Evolutionary conservation across 768 basidiomycete species (phyloP).

Genomic region (Lactifluus pinguis): DNA sequence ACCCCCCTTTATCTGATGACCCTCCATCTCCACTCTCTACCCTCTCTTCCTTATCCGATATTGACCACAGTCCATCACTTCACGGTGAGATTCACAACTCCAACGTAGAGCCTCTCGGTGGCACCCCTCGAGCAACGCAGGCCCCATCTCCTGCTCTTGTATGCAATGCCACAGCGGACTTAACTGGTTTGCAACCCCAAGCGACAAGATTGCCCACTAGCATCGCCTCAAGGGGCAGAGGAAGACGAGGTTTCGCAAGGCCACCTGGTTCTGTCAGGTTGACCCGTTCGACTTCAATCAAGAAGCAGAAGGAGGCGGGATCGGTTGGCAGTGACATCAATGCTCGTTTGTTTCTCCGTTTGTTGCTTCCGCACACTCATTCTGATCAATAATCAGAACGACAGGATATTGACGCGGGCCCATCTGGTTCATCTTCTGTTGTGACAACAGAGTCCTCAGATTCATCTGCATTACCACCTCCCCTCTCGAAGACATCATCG

Average conservation of each 20-base stretch:
- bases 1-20: neutral
- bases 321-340: neutral
- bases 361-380: neutral
- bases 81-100: neutral
- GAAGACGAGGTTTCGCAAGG: neutral
- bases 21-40: constrained; percentile 11
- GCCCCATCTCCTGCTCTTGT: neutral
- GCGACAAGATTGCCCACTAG: neutral
- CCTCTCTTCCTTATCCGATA: constrained; percentile 10
- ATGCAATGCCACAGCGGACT: neutral
- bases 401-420: neutral
- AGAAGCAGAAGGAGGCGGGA: neutral
- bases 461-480: neutral
- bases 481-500: neutral
- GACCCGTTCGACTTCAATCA: constrained; percentile 14
- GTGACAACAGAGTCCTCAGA: neutral
- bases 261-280: neutral
- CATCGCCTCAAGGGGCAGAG: neutral
- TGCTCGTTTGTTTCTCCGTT: constrained; percentile 5
- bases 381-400: constrained; percentile 2
- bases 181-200: neutral
- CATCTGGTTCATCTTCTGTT: neutral
- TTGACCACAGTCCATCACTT: neutral
- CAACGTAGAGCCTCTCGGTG: neutral
- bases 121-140: neutral